phyloP scores from a whole-genome alignment of 2,329 filamentous ascomycete genomes.

The Pestalotiopsis sp. region DNA sequence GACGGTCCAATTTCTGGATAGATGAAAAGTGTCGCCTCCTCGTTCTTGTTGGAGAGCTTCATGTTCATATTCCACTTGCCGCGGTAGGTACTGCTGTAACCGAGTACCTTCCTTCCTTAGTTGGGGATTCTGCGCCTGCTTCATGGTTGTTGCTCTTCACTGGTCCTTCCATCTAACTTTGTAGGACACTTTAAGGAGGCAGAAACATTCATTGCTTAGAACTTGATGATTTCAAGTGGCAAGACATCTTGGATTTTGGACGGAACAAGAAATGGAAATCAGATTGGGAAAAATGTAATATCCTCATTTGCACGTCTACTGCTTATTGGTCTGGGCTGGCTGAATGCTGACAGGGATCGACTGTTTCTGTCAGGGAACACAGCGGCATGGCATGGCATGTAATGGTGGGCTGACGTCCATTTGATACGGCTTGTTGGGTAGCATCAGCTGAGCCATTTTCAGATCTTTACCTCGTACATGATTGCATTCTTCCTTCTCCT shows the following conservation, averaged over 20 bases:
- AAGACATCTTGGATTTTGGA: no score
- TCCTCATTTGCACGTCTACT: background rate
- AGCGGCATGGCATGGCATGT: background rate
- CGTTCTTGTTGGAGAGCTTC: background rate
- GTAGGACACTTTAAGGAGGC: background rate
- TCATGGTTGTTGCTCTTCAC: background rate
- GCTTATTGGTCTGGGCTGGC: background rate
- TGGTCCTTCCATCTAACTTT: background rate
- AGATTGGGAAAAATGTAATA: background rate
- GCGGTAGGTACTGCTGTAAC: background rate
- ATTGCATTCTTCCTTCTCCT: background rate
- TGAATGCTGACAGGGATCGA: background rate
- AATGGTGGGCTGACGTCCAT: background rate
- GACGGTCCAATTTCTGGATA: no score
- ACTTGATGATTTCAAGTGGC: no score
- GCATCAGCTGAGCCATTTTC: background rate
- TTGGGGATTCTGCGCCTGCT: background rate
- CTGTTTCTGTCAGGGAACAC: background rate
- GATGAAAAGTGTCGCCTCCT: no score
- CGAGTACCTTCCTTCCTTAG: background rate
- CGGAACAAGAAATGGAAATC: background rate
- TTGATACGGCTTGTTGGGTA: background rate
- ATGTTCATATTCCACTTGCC: background rate
- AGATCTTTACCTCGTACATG: background rate
- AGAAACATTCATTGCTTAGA: background rate